Conservation (phyloP, 208 protist genomes). For the Leishmania braziliensis region DNA sequence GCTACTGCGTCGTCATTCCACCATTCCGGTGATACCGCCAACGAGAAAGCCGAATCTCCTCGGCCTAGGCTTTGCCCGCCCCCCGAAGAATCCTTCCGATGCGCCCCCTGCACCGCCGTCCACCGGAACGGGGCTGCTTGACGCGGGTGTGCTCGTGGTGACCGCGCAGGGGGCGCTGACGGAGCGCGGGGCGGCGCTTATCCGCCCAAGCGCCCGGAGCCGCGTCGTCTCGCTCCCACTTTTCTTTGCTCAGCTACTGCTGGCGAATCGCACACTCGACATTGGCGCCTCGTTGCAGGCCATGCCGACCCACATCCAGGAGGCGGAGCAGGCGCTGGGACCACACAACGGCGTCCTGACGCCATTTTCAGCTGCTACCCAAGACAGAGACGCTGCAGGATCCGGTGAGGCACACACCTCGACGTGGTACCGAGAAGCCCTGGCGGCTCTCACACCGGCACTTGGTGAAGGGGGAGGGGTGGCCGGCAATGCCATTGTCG, state of each 20-base stretch:
- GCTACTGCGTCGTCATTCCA: conserved; percentile 29
- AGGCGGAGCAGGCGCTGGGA: conserved; percentile 16
- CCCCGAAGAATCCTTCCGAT: not conserved
- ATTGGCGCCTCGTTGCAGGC: conserved; percentile 31
- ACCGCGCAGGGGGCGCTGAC: conserved; percentile 56
- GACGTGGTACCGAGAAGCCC: conserved; percentile 20
- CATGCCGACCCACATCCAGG: conserved; percentile 25
- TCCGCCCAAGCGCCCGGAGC: conserved; percentile 32
- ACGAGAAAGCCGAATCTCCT: not conserved
- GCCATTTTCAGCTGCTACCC: not conserved
- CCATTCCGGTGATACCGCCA: not conserved
- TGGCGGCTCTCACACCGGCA: conserved; percentile 15
- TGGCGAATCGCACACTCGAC: conserved; percentile 48
- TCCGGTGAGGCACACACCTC: not conserved
- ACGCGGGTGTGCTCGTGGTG: conserved; percentile 55
- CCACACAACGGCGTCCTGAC: conserved; percentile 9
- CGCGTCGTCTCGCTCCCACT: conserved; percentile 55
- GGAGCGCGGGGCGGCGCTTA: conserved; percentile 50
- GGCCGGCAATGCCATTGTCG: conserved; percentile 40
- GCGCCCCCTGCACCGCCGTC: not conserved
- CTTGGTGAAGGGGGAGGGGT: not conserved
- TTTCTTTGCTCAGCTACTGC: conserved; percentile 56
- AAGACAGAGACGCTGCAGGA: not conserved
- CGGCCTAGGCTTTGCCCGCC: conserved; percentile 11
- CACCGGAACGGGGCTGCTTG: conserved; percentile 30